Evolutionary conservation across 2,329 filamentous ascomycete species (phyloP).

Genomic region (Pseudogymnoascus pannorum): DNA sequence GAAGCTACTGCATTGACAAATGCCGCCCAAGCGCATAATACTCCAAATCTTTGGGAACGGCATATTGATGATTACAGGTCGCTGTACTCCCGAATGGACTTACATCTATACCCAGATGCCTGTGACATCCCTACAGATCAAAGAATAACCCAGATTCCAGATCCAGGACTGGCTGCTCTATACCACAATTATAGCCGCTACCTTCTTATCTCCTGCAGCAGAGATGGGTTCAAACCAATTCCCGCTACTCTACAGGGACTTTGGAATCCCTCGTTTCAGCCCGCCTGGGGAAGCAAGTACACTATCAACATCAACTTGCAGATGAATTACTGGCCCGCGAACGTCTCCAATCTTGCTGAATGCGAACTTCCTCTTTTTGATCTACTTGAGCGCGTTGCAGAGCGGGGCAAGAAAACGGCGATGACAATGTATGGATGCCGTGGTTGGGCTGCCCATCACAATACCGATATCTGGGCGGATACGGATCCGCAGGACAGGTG

Average conservation of each 20-base stretch:
- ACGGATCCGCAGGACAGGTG: constrained; percentile 28
- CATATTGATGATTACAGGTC: constrained; percentile 31
- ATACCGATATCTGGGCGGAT: constrained; percentile 30
- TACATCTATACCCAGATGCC: constrained; percentile 23
- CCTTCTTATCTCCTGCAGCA: constrained; percentile 32
- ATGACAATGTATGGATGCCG: constrained; percentile 25
- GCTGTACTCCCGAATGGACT: constrained; percentile 28
- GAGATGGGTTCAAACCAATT: constrained; percentile 25
- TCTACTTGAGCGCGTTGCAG: constrained; percentile 31
- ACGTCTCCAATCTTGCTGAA: constrained; percentile 28
- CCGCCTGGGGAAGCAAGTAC: constrained; percentile 41
- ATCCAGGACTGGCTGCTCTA: constrained; percentile 22
- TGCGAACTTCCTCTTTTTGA: constrained; percentile 35
- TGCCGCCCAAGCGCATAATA: constrained; percentile 18
- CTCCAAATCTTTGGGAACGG: constrained; percentile 20
- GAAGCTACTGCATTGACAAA: constrained; percentile 23
- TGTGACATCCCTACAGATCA: constrained; percentile 28
- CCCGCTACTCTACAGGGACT: constrained; percentile 40
- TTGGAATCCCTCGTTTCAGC: constrained; percentile 36
- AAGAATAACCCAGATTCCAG: constrained; percentile 19
- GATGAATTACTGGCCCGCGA: constrained; percentile 45
- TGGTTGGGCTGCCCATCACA: constrained; percentile 28
- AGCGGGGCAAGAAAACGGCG: constrained; percentile 28
- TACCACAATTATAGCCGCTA: constrained; percentile 35
- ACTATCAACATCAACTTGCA: constrained; percentile 46